Base-by-base conservation (phyloP, 176 grass and related monocot genomes). In the Lolium rigidum region DNA sequence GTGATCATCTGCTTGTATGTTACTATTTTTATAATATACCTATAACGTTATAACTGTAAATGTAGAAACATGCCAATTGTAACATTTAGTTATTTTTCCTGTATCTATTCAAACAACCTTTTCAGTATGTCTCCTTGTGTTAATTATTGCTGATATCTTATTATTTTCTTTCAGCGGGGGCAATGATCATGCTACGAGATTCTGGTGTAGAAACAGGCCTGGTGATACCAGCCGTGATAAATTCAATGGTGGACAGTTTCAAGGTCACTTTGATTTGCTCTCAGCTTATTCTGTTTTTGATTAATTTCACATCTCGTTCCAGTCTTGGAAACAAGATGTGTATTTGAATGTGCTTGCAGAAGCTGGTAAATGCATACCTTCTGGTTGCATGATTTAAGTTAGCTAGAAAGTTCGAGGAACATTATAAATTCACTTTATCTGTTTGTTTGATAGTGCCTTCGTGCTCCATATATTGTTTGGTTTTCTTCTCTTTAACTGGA, bases 161-260 rank as follows among this genome's bases (percentile, higher is more conserved):
- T 77, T 21, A 41, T 89, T 86, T 79, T 87, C 20, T 64, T 31
- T 61, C 85, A 99, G 97, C 78, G 97, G 97, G 38, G 95, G 97
- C 84, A 96, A 96, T 80, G 97, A 99, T 83, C 94, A 99, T 88
- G 91, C 97, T 39, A 99, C 97, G 24, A 94, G 86, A 62, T 99
- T 99, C 80, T 99, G 97, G 97, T 99, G 97, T 86, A 90, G 97
- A 81, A 99, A 99, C 80, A 92, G 97, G 73, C 97, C 97, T 82
- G 97, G 97, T 67, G 97, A 99, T 94, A 70, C 88, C 86, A 87
- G 80, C 77, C 93, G 94, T 26, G 94, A 99, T 91, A 99, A 91
- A 93, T 99, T 96, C 79, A 92, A 84, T 69, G 72, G 86, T 37
- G 92, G 97, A 37, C 97, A 92, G 26, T 82, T 48, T 74, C 78